phyloP scores from a whole-genome alignment of 2,329 filamentous ascomycete species.

The Alternaria metachromatica region DNA sequence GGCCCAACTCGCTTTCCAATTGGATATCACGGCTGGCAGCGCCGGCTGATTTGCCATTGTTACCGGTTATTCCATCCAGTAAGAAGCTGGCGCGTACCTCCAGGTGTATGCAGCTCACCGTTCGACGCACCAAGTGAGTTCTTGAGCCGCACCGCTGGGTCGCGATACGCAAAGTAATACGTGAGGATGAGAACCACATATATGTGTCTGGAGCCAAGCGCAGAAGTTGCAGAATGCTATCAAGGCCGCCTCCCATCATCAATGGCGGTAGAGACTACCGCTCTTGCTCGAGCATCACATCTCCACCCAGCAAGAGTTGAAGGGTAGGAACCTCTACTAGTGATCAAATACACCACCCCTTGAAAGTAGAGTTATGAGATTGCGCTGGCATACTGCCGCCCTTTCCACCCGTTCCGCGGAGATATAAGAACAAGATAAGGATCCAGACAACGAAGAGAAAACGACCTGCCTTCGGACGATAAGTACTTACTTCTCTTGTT shows the following conservation, averaged over 20 bases:
- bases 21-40: background rate
- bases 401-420: background rate
- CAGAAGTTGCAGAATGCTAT: background rate
- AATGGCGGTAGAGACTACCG: background rate
- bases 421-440: background rate
- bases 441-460: background rate
- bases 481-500: background rate
- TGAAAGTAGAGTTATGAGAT: background rate
- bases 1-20: constrained; percentile 9
- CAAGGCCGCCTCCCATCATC: background rate
- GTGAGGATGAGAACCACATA: background rate
- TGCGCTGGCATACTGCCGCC: background rate
- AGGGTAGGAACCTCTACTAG: background rate
- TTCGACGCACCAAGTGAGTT: constrained; percentile 23
- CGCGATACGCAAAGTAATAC: background rate
- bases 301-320: background rate
- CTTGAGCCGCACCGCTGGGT: constrained; percentile 13
- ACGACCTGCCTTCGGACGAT: background rate
- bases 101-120: constrained; percentile 14
- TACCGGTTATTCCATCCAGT: background rate
- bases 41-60: constrained; percentile 1
- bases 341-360: background rate
- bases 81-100: background rate
- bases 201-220: background rate
- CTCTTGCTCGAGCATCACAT: background rate